Conservation (phyloP, 2,329 filamentous ascomycete species). For the Aspergillaceae sp. region DNA sequence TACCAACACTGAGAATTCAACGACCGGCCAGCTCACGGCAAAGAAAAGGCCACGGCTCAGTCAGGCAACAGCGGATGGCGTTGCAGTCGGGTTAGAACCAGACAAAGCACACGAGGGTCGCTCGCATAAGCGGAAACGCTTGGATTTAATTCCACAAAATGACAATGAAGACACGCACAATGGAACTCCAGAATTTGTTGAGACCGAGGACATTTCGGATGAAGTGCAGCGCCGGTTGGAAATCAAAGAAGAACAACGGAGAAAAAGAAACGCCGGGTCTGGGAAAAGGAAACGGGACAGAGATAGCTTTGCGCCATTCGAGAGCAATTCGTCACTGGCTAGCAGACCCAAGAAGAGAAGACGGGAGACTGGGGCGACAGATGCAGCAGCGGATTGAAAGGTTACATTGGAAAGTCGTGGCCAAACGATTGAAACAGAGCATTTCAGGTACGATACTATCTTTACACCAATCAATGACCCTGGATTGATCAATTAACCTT, state of each 20-base stretch:
- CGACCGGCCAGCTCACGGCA: background rate
- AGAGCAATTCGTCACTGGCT: slow-evolving; percentile 9
- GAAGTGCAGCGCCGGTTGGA: slow-evolving; percentile 38
- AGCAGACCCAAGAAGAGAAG: slow-evolving; percentile 16
- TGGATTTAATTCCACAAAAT: slow-evolving; percentile 11
- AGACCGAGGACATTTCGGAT: slow-evolving; percentile 38
- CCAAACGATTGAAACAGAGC: background rate
- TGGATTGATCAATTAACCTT: no score
- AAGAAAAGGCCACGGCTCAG: background rate
- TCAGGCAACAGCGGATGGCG: background rate
- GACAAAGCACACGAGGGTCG: slow-evolving; percentile 1
- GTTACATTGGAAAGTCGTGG: no score
- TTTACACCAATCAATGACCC: background rate
- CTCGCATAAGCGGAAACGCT: slow-evolving; percentile 16
- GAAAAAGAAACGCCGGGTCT: slow-evolving; percentile 20
- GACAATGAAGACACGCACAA: slow-evolving; percentile 17
- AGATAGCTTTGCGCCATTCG: slow-evolving; percentile 27
- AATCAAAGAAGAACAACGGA: slow-evolving; percentile 34
- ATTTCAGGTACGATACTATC: background rate
- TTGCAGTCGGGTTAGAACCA: slow-evolving; percentile 1
- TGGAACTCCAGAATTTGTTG: slow-evolving; percentile 17
- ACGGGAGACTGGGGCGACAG: background rate
- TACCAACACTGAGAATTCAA: no score
- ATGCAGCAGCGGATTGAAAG: no score
- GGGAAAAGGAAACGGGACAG: slow-evolving; percentile 35